A percentile compares a stretch with the other conserved stretches of the same genome.
Conservation (phyloP, 2,329 filamentous ascomycete genomes). For the Scedosporium apiospermum region DNA sequence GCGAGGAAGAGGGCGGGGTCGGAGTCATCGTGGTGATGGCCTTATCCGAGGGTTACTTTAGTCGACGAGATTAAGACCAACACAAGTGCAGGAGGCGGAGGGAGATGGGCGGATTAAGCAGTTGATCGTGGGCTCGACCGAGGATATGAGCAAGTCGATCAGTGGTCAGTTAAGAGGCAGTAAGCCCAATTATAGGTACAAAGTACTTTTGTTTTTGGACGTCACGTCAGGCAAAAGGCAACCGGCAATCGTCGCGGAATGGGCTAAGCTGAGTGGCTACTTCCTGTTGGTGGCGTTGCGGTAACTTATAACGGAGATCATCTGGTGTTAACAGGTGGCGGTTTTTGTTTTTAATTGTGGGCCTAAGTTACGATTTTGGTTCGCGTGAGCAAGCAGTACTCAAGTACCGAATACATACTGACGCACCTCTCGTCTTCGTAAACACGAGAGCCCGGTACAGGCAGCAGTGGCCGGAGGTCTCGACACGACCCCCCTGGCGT, state of each 20-base stretch:
- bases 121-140: not conserved
- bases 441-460: not conserved
- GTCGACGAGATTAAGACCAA: too few relatives aligned
- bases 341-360: not conserved
- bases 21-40: not conserved
- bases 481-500: too few relatives aligned
- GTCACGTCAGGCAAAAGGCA: too few relatives aligned
- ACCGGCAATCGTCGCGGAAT: slow-evolving; percentile 9
- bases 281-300: not conserved
- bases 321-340: not conserved
- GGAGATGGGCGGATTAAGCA: not conserved
- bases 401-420: too few relatives aligned
- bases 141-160: not conserved
- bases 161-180: too few relatives aligned
- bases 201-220: too few relatives aligned
- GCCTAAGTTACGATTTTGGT: not conserved
- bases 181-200: too few relatives aligned
- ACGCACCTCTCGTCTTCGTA: too few relatives aligned
- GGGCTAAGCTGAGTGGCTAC: slow-evolving; percentile 4
- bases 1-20: not conserved
- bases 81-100: too few relatives aligned
- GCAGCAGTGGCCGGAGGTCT: not conserved
- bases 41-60: not conserved
- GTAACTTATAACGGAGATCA: too few relatives aligned
- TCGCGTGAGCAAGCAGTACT: not conserved